These are phyloP conservation scores for Basipetospora sp. DNA, from an alignment of 2,329 filamentous ascomycete species.

Conservation along the genomic window DNA sequence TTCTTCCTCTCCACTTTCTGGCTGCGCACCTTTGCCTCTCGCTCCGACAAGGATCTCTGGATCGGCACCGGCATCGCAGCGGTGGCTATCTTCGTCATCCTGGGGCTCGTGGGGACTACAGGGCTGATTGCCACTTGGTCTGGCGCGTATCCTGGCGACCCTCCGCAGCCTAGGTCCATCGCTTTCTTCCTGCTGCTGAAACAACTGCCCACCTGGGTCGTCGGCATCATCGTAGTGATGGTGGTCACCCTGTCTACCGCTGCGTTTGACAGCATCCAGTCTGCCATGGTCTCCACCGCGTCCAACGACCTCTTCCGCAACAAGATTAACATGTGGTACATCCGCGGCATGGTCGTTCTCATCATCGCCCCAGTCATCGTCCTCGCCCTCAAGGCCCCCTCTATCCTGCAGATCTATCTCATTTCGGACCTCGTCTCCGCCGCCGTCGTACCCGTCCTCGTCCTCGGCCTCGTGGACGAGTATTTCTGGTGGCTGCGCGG, in stretches of 20 bases:
- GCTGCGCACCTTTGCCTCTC: constrained; percentile 70
- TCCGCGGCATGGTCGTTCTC: constrained; percentile 53
- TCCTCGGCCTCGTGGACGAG: constrained; percentile 53
- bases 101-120: constrained; percentile 57
- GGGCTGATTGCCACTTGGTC: constrained; percentile 69
- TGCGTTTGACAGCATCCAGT: constrained; percentile 68
- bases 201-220: constrained; percentile 63
- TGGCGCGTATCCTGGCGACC: constrained; percentile 51
- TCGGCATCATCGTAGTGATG: constrained; percentile 71
- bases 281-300: constrained; percentile 70
- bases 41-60: constrained; percentile 63
- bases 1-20: constrained; percentile 78
- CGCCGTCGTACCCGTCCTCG: constrained; percentile 57
- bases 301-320: constrained; percentile 79
- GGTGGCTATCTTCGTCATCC: constrained; percentile 48
- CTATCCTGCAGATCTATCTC: constrained; percentile 67
- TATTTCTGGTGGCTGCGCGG: constrained; percentile 65
- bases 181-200: constrained; percentile 64
- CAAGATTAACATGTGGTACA: constrained; percentile 58
- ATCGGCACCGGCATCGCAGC: constrained; percentile 58
- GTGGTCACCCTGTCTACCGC: constrained; percentile 61
- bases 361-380: constrained; percentile 62
- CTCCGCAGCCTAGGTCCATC: constrained; percentile 46
- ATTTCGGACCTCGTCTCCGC: constrained; percentile 70
- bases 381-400: constrained; percentile 58